Evolutionary conservation across 768 basidiomycete genomes (phyloP).

Genomic region (Macrolepiota dolichaula): DNA sequence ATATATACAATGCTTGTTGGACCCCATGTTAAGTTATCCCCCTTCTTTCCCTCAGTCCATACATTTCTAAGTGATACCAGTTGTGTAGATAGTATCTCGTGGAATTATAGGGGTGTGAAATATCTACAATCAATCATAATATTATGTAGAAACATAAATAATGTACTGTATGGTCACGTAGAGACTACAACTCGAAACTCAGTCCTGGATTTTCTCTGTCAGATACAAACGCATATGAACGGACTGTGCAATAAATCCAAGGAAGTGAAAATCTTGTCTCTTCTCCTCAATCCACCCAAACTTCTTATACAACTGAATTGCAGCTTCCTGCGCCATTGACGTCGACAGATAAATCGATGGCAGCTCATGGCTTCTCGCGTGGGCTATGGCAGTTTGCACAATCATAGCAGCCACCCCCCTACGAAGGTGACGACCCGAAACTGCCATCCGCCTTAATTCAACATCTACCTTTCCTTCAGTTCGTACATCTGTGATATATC

Average conservation of each 20-base stretch:
- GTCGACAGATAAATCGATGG: conserved; percentile 16
- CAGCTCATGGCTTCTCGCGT: conserved; percentile 12
- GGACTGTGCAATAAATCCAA: neutral
- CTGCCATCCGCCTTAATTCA: conserved; percentile 22
- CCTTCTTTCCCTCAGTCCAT: too few species aligned
- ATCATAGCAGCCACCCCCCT: conserved; percentile 17
- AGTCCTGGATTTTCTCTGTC: neutral
- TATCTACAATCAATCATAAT: too few species aligned
- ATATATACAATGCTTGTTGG: too few species aligned
- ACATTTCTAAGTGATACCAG: too few species aligned
- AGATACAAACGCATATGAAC: neutral
- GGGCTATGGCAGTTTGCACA: conserved; percentile 11
- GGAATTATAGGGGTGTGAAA: too few species aligned
- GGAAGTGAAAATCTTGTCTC: neutral
- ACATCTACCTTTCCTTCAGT: neutral
- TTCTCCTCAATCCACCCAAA: conserved; percentile 18
- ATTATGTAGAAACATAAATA: too few species aligned
- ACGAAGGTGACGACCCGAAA: conserved; percentile 16
- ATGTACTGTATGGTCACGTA: too few species aligned
- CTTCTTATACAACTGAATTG: conserved; percentile 16
- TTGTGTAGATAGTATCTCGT: too few species aligned
- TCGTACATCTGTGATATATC: neutral
- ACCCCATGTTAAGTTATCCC: too few species aligned
- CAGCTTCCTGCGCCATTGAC: conserved; percentile 14
- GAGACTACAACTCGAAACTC: neutral